Evolutionary conservation across 257 asterid genomes (phyloP).

Genomic region (Ocimum tenuiflorum): DNA sequence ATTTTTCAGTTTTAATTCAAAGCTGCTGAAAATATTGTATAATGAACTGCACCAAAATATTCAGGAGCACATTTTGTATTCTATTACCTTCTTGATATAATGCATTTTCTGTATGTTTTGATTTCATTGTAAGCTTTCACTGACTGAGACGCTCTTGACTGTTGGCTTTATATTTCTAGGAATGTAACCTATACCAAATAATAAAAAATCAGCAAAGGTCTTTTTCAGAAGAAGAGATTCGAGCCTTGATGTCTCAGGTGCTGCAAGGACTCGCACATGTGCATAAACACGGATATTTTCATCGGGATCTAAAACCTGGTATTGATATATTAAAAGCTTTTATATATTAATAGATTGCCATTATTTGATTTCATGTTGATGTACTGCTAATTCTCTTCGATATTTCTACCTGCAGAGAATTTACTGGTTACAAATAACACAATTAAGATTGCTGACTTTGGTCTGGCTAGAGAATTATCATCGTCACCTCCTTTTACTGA

Average conservation of each 20-base stretch:
- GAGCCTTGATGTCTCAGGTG: conserved; percentile 76
- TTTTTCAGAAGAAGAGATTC: conserved; percentile 73
- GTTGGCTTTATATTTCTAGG: conserved; percentile 42
- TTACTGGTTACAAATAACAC: conserved; percentile 69
- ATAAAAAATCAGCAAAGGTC: conserved; percentile 65
- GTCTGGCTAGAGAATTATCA: conserved; percentile 90
- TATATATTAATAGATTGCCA: background rate
- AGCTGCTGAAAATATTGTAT: background rate
- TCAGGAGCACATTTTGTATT: background rate
- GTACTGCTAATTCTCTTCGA: conserved; percentile 15
- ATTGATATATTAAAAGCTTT: conserved; percentile 23
- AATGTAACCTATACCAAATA: conserved; percentile 72
- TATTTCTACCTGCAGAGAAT: conserved; percentile 53
- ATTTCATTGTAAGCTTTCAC: background rate
- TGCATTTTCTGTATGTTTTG: background rate
- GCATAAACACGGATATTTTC: conserved; percentile 79
- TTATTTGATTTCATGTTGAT: background rate
- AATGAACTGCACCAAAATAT: background rate
- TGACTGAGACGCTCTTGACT: conserved; percentile 5
- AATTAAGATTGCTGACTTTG: conserved; percentile 93
- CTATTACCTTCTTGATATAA: background rate
- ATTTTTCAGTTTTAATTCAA: background rate
- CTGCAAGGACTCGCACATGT: conserved; percentile 83
- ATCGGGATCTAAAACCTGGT: conserved; percentile 97
- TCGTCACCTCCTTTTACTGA: conserved; percentile 91